Percentiles rank a stretch among this genome's conserved stretches.
These are phyloP conservation scores for Adansonia rubrostipa DNA, from an alignment of 441 rosid genomes.

Conservation along the genomic window DNA sequence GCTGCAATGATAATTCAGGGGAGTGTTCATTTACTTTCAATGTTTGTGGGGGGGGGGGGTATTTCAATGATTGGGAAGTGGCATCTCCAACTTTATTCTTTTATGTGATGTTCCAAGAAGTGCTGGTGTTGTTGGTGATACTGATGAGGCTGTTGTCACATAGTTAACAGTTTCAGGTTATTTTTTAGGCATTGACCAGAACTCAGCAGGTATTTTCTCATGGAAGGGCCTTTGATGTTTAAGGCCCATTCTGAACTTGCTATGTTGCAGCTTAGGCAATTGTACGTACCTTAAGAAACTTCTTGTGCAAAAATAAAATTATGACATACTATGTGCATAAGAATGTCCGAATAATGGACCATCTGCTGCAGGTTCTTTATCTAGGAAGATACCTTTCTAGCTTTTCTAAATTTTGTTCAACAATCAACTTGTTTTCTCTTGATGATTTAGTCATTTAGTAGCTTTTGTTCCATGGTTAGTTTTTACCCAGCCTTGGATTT, in stretches of 20 bases:
- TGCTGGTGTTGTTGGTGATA: neutral
- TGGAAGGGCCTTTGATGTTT: conserved; percentile 9
- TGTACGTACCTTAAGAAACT: neutral
- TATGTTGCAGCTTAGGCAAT: neutral
- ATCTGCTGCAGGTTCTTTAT: conserved; percentile 1
- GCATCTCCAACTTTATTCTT: neutral
- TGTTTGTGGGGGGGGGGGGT: neutral
- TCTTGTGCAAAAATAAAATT: neutral
- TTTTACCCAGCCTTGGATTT: neutral
- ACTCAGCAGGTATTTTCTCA: neutral
- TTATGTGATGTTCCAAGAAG: neutral
- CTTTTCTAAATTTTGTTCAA: neutral
- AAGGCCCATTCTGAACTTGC: neutral
- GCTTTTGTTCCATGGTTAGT: conserved; percentile 14
- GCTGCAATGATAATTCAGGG: neutral
- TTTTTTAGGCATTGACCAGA: neutral
- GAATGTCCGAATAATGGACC: neutral
- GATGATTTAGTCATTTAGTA: neutral
- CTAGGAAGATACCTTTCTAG: neutral
- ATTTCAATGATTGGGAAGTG: conserved; percentile 1
- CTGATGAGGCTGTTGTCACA: neutral
- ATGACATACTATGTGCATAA: neutral
- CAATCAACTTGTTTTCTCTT: neutral
- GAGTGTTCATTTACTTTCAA: neutral
- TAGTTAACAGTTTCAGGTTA: neutral